A percentile compares a stretch with the other conserved stretches of the same genome.
phyloP scores from a whole-genome alignment of 805 yeast genomes.

The Babjeviella inositovora region DNA sequence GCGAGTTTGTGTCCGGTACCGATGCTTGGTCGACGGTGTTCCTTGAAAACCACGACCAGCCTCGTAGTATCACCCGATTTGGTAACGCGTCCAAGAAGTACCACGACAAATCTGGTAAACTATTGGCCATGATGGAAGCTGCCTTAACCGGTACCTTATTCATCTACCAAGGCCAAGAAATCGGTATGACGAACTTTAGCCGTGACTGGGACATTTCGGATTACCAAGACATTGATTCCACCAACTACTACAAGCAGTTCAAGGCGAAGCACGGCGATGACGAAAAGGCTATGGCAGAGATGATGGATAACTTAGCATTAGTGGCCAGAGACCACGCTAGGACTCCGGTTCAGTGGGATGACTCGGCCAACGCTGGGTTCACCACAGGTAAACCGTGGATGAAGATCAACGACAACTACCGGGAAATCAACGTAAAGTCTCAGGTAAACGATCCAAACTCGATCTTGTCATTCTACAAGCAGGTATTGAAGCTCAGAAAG shows the following conservation, averaged over 20 bases:
- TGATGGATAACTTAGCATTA: conserved; percentile 16
- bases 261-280: conserved; percentile 6
- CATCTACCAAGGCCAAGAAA: conserved; percentile 47
- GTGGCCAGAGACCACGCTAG: conserved; percentile 36
- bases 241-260: conserved; percentile 20
- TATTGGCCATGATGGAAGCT: conserved; percentile 24
- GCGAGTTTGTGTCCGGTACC: conserved; percentile 22
- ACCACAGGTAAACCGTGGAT: conserved; percentile 36
- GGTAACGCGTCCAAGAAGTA: conserved; percentile 20
- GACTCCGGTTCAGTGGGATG: conserved; percentile 42
- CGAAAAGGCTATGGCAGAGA: conserved; percentile 9
- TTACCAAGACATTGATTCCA: conserved; percentile 31
- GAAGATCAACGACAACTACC: conserved; percentile 29
- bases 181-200: conserved; percentile 36
- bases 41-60: conserved; percentile 45
- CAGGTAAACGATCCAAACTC: conserved; percentile 29
- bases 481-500: conserved; percentile 24
- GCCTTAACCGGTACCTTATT: conserved; percentile 37
- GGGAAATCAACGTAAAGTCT: conserved; percentile 27
- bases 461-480: conserved; percentile 25
- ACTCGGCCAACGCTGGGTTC: conserved; percentile 26
- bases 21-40: conserved; percentile 44
- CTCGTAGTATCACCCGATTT: conserved; percentile 34
- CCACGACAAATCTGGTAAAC: conserved; percentile 25
- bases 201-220: conserved; percentile 27